These are phyloP conservation scores for Ophiostoma populinum DNA, from an alignment of 2,329 filamentous ascomycete species.

Conservation along the genomic window DNA sequence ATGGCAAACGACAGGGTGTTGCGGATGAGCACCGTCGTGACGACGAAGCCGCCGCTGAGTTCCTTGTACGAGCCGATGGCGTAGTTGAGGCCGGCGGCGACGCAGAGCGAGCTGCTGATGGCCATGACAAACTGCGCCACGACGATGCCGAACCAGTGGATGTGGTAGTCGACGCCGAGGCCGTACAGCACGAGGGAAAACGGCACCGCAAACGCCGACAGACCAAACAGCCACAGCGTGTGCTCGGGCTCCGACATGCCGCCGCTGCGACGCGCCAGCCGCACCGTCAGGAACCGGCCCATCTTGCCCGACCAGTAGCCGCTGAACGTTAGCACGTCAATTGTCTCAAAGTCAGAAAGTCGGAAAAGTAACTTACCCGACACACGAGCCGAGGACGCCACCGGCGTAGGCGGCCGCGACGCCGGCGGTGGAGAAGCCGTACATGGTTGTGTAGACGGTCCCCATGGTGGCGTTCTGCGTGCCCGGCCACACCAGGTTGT, in stretches of 20 bases:
- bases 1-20: constrained; percentile 16
- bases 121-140: constrained; percentile 21
- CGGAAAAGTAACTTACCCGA: not conserved
- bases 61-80: constrained; percentile 23
- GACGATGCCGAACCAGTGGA: constrained; percentile 25
- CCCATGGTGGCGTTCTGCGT: constrained; percentile 5
- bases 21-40: constrained; percentile 14
- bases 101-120: constrained; percentile 20
- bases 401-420: constrained; percentile 12
- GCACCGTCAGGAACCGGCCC: constrained; percentile 12
- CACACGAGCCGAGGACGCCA: constrained; percentile 1
- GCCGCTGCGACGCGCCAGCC: constrained; percentile 22
- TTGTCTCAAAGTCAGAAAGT: no score
- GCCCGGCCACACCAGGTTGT: constrained; percentile 8
- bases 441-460: constrained; percentile 6
- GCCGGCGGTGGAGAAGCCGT: constrained; percentile 11
- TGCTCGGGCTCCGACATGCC: constrained; percentile 20
- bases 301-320: constrained; percentile 11
- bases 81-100: constrained; percentile 18
- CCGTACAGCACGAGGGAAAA: constrained; percentile 29
- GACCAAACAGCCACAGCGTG: constrained; percentile 14
- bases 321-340: no score
- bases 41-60: constrained; percentile 12
- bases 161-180: constrained; percentile 23
- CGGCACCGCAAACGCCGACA: constrained; percentile 14